Evolutionary conservation across 202 grass and related monocot genomes (phyloP), one percentile per base, ranked within the genome.

Genomic region (Eragrostis tef): DNA sequence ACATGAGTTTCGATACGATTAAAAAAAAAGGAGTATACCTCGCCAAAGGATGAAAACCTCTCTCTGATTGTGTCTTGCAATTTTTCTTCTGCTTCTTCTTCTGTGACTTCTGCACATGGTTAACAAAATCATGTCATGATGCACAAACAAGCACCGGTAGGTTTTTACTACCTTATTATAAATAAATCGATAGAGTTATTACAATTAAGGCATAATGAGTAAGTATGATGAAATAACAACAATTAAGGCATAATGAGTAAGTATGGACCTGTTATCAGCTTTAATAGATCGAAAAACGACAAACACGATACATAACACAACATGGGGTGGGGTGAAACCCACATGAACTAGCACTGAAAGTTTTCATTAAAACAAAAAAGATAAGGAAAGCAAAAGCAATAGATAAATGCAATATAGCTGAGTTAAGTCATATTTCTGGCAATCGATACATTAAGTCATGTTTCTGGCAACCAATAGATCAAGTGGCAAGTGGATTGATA

Each of bases 1-100:
- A 75, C 53, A 78, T n/a, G 17, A 59, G 44, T n/a, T 81, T 66
- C 26, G 48, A 29, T 4, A 27, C 5, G 6, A 60, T 34, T n/a
- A n/a, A n/a, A 46, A 50, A 29, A 80, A 80, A 39, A 80, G 25
- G 39, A 82, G 77, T n/a, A 63, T 79, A 97, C 94, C 85, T 98
- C 86, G 26, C 88, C 86, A 91, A 98, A 94, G 44, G 95, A 94
- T 45, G 90, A 94, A 82, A 98, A 98, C 71, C 87, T 91, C 70
- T 94, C 95, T 81, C 90, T 94, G 72, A 94, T 98, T 83, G 92
- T 90, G 48, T 93, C 95, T 81, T 98, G 95, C 85, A 98, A 93
- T 72, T 88, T 89, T 75, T 93, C 90, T 86, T 94, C 92, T 56
- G 95, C 95, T 87, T 93, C 90, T 76, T 98, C 95, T 79, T 98